Evolutionary conservation across 176 grass and related monocot genomes (phyloP), one percentile per base, ranked within the genome.

Genomic region (Juncus effusus): DNA sequence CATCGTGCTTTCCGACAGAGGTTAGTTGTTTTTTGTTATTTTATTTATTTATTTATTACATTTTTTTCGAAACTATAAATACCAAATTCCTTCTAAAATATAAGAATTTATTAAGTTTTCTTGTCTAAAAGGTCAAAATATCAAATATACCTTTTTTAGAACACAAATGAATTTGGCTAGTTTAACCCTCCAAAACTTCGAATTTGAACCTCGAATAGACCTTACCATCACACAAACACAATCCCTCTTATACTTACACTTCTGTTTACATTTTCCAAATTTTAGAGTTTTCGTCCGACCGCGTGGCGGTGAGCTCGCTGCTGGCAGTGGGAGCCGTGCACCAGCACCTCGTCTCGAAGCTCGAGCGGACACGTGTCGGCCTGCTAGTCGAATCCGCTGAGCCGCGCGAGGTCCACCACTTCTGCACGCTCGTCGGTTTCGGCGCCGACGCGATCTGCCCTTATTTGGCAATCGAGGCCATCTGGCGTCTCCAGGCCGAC

Each of bases 381-480:
- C 74, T 99, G 38, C 58, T 99, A 69, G 78, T 93, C 2, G 94
- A 99, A 68, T 93, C 89, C 13, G 94, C 89, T 78, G 94, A 99
- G 81, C 94, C 94, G 65, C 89, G 94, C 11, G 94, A 99, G 84
- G 94, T 99, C 63, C 94, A 99, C 61, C 94, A 99, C 64, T 99
- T 99, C 61, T 93, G 94, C 53, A 87, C 94, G 12, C 89, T 99
- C 54, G 78, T 99, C 49, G 94, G 94, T 36, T 99, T 86, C 78
- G 94, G 94, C 51, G 94, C 94, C 56, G 94, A 99, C 80, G 94
- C 85, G 49, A 84, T 99, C 67, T 99, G 94, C 65, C 94, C 94
- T 51, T 99, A 93, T 77, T 74, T 99, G 56, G 76, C 94, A 37
- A 78, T 90, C 11, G 94, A 99, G 79, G 85, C 78, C 56, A 87